These are phyloP conservation scores for Misopates orontium DNA, from an alignment of 257 asterid genomes.

Conservation along the genomic window DNA sequence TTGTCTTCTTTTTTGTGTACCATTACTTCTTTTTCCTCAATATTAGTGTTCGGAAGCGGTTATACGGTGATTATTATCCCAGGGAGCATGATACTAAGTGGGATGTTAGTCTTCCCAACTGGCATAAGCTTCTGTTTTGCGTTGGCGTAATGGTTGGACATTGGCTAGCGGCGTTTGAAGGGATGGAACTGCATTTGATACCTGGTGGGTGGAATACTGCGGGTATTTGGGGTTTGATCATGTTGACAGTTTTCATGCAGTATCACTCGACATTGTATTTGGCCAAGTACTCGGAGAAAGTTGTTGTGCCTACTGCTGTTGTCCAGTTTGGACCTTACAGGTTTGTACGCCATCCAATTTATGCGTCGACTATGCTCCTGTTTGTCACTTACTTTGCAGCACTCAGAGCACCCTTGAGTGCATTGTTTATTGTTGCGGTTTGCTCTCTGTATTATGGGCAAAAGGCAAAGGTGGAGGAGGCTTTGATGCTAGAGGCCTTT, in stretches of 20 bases:
- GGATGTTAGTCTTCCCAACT: slow-evolving; percentile 67
- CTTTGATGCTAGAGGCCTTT: slow-evolving; percentile 66
- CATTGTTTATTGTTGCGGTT: slow-evolving; percentile 42
- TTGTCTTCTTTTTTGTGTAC: slow-evolving; percentile 82
- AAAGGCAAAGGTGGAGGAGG: slow-evolving; percentile 85
- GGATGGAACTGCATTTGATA: slow-evolving; percentile 73
- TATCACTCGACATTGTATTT: slow-evolving; percentile 74
- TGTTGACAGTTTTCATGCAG: slow-evolving; percentile 63
- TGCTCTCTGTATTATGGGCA: slow-evolving; percentile 70
- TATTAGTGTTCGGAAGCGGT: slow-evolving; percentile 59
- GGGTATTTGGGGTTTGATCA: slow-evolving; percentile 64
- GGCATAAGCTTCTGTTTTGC: slow-evolving; percentile 70
- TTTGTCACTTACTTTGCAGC: slow-evolving; percentile 72
- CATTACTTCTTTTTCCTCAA: slow-evolving; percentile 87
- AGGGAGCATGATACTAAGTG: slow-evolving; percentile 75
- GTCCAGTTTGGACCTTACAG: slow-evolving; percentile 96
- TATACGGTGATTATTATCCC: slow-evolving; percentile 75
- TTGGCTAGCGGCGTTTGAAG: slow-evolving; percentile 92
- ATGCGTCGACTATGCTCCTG: slow-evolving; percentile 88
- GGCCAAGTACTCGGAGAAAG: slow-evolving; percentile 94
- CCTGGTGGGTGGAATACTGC: slow-evolving; percentile 81
- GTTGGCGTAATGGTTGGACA: slow-evolving; percentile 68
- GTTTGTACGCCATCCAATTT: slow-evolving; percentile 86
- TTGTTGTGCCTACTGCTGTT: slow-evolving; percentile 90
- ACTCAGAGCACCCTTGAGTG: slow-evolving; percentile 78